phyloP scores from a whole-genome alignment of 768 basidiomycete species.

The Xanthoconium stramineum region DNA sequence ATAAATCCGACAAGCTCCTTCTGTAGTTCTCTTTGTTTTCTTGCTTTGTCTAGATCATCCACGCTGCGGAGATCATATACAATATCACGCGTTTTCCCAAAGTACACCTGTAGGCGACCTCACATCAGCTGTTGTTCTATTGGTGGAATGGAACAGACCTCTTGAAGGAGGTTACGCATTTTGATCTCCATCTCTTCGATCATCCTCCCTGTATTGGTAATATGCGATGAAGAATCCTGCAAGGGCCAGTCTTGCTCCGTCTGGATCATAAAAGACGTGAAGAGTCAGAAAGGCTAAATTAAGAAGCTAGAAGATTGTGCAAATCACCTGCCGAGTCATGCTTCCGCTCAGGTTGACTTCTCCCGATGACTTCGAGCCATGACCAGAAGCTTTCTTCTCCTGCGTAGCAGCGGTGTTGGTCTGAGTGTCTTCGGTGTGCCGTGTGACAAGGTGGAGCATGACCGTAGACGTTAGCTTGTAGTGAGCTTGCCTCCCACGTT shows the following conservation, averaged over 20 bases:
- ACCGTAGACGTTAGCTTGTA: constrained; percentile 98
- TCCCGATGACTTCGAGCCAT: constrained; percentile 61
- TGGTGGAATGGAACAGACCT: constrained; percentile 42
- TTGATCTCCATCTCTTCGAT: constrained; percentile 99
- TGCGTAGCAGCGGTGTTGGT: constrained; percentile 14
- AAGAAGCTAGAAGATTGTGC: constrained; percentile 5
- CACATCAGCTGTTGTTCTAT: constrained; percentile 9
- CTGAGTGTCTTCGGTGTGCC: constrained; percentile 32
- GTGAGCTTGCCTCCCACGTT: constrained; percentile 87
- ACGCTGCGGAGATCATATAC: constrained; percentile 88
- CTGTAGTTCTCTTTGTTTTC: constrained; percentile 80
- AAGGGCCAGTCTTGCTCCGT: constrained; percentile 85
- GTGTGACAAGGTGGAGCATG: constrained; percentile 86
- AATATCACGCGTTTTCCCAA: constrained; percentile 95
- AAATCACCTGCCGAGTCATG: constrained; percentile 91
- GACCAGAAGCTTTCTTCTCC: constrained; percentile 39
- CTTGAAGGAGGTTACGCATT: constrained; percentile 92
- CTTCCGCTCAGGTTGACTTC: constrained; percentile 88
- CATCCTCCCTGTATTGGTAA: constrained; percentile 91
- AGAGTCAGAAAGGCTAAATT: constrained; percentile 2
- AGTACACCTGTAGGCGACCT: constrained; percentile 65
- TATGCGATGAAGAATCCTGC: constrained; percentile 78
- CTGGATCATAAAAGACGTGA: constrained; percentile 37
- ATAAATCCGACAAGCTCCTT: constrained; percentile 88
- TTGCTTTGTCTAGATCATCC: constrained; percentile 79